These are phyloP conservation scores for Fusarium nanum DNA, from an alignment of 2,329 filamentous ascomycete genomes.

Conservation along the genomic window DNA sequence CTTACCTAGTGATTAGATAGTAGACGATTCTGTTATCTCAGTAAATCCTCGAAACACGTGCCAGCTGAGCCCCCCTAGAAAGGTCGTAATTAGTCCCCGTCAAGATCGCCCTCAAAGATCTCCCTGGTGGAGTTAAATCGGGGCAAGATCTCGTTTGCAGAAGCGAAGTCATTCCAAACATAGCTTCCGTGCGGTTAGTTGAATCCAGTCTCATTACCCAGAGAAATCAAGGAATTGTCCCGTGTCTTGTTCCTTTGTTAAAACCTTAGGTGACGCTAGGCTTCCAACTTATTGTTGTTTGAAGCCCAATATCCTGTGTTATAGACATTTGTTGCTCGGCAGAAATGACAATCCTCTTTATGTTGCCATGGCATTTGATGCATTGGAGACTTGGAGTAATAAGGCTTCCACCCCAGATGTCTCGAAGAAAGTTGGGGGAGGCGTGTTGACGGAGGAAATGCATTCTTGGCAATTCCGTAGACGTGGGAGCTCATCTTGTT, in stretches of 20 bases:
- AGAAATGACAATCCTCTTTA: neutral
- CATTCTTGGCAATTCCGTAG: slow-evolving; percentile 30
- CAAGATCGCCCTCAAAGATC: slow-evolving; percentile 5
- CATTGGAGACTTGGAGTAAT: neutral
- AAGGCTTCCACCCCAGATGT: slow-evolving; percentile 10
- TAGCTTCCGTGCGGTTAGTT: neutral
- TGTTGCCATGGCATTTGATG: slow-evolving; percentile 21
- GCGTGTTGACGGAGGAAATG: slow-evolving; percentile 19
- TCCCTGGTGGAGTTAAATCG: slow-evolving; percentile 16
- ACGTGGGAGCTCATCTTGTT: slow-evolving; percentile 20
- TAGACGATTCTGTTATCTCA: neutral
- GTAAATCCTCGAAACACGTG: neutral
- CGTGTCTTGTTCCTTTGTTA: slow-evolving; percentile 17
- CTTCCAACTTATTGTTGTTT: neutral
- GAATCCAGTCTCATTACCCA: neutral
- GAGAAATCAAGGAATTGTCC: neutral
- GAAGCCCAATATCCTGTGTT: neutral
- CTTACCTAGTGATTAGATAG: neutral
- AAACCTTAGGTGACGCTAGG: neutral
- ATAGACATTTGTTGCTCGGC: slow-evolving; percentile 9
- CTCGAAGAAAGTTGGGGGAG: slow-evolving; percentile 21
- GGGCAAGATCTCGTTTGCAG: neutral
- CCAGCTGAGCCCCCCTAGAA: neutral
- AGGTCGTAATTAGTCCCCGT: neutral
- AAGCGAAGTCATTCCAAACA: slow-evolving; percentile 15